These are phyloP conservation scores for Acorus calamus DNA, from an alignment of 106 monocot species.

Conservation along the genomic window DNA sequence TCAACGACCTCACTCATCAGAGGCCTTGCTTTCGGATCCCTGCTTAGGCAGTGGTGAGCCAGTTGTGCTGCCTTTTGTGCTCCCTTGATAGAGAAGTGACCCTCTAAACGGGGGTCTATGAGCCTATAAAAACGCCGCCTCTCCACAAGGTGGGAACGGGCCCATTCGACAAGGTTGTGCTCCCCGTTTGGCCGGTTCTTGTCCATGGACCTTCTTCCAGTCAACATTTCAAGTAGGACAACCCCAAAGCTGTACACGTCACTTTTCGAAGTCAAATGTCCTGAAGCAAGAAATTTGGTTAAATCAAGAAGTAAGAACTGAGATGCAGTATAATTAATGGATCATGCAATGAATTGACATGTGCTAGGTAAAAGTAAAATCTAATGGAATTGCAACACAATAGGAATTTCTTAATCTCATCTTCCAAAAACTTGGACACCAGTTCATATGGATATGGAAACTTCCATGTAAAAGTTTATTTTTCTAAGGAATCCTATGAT, in stretches of 20 bases:
- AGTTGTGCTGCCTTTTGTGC: constrained; percentile 22
- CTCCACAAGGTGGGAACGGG: constrained; percentile 16
- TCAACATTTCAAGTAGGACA: constrained; percentile 32
- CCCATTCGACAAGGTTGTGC: constrained; percentile 44
- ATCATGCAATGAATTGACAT: too few relatives aligned
- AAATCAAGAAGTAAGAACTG: too few relatives aligned
- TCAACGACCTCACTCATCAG: constrained; percentile 35
- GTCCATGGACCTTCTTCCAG: constrained; percentile 36
- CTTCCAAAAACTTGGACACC: too few relatives aligned
- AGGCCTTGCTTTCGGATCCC: constrained; percentile 31
- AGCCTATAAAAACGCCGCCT: constrained; percentile 23
- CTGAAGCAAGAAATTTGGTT: constrained; percentile 1
- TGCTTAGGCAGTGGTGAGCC: constrained; percentile 25
- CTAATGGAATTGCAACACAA: too few relatives aligned
- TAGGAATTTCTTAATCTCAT: too few relatives aligned
- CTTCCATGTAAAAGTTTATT: too few relatives aligned
- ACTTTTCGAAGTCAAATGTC: constrained; percentile 37
- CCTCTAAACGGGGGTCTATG: constrained; percentile 29
- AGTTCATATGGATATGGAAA: too few relatives aligned
- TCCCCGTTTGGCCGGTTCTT: constrained; percentile 34
- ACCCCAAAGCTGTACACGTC: constrained; percentile 41
- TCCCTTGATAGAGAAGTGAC: constrained; percentile 36
- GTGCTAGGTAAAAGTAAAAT: too few relatives aligned
- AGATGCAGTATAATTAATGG: too few relatives aligned
- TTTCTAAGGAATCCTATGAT: too few relatives aligned